Evolutionary conservation across 345 rosid genomes (phyloP).

Genomic region (Rhodomyrtus tomentosa): DNA sequence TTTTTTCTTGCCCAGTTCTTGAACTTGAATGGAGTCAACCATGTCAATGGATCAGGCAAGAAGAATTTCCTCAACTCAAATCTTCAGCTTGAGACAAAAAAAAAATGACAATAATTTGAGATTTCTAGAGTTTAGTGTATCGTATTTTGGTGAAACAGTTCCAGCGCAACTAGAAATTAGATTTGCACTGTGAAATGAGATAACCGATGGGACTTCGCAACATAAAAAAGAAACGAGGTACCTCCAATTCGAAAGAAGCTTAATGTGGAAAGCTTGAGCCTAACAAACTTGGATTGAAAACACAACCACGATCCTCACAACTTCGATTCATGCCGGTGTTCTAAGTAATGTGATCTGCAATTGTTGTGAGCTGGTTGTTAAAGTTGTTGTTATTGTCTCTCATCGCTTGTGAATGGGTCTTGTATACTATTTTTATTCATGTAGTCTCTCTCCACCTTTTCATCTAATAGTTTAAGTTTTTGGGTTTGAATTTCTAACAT

Average conservation of each 20-base stretch:
- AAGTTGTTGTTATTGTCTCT: too few species aligned
- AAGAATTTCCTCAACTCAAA: background rate
- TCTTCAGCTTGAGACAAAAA: background rate
- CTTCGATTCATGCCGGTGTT: background rate
- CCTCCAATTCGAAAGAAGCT: background rate
- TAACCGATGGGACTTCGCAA: background rate
- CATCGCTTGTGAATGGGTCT: too few species aligned
- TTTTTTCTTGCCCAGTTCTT: background rate
- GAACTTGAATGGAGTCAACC: background rate
- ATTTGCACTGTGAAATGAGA: background rate
- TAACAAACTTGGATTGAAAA: background rate
- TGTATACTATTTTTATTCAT: too few species aligned
- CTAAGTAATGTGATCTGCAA: background rate
- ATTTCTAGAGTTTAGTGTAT: background rate
- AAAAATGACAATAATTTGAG: background rate
- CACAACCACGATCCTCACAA: background rate
- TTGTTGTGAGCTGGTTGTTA: fast-evolving
- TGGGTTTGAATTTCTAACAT: too few species aligned
- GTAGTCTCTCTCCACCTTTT: too few species aligned
- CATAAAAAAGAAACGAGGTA: background rate
- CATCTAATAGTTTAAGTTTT: too few species aligned
- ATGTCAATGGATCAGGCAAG: background rate
- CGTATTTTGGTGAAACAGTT: background rate
- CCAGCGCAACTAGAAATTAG: background rate
- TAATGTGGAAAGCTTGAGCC: background rate